Conservation (phyloP, 345 rosid genomes). For the Cardiospermum halicacabum region DNA sequence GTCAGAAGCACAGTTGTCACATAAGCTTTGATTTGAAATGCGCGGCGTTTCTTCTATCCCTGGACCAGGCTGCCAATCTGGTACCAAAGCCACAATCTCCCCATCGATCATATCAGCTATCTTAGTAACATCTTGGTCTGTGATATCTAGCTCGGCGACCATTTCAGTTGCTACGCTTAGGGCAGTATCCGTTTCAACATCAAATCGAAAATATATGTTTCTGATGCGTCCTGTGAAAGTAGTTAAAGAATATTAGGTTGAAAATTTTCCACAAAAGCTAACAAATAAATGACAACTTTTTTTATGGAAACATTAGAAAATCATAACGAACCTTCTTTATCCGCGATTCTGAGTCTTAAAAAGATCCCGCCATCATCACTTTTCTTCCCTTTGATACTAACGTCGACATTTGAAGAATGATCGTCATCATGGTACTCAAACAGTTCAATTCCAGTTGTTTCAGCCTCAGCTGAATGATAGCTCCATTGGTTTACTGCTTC, state of each 20-base stretch:
- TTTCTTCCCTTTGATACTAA: slow-evolving; percentile 78
- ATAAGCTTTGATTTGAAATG: slow-evolving; percentile 46
- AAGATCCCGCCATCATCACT: slow-evolving; percentile 60
- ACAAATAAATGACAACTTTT: slow-evolving; percentile 1
- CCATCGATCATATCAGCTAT: slow-evolving; percentile 90
- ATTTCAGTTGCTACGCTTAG: slow-evolving; percentile 90
- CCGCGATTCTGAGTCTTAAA: slow-evolving; percentile 64
- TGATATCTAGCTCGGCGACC: slow-evolving; percentile 89
- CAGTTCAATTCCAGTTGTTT: slow-evolving; percentile 58
- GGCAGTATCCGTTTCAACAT: slow-evolving; percentile 69
- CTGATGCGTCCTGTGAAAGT: slow-evolving; percentile 59
- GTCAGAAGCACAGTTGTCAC: slow-evolving; percentile 60
- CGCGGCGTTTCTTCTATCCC: slow-evolving; percentile 62
- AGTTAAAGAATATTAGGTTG: not conserved
- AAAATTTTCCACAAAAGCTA: slow-evolving; percentile 3
- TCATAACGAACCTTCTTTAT: slow-evolving; percentile 68
- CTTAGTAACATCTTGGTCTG: slow-evolving; percentile 66
- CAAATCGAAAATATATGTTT: slow-evolving; percentile 87
- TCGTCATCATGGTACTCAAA: slow-evolving; percentile 69
- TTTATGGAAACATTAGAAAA: not conserved
- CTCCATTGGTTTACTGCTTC: slow-evolving; percentile 44
- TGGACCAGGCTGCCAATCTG: slow-evolving; percentile 68
- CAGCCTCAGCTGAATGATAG: slow-evolving; percentile 47
- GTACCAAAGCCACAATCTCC: slow-evolving; percentile 77
- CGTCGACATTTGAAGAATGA: slow-evolving; percentile 46